Evolutionary conservation across 2,329 filamentous ascomycete genomes (phyloP).

Genomic region (Parafenestella ontariensis): DNA sequence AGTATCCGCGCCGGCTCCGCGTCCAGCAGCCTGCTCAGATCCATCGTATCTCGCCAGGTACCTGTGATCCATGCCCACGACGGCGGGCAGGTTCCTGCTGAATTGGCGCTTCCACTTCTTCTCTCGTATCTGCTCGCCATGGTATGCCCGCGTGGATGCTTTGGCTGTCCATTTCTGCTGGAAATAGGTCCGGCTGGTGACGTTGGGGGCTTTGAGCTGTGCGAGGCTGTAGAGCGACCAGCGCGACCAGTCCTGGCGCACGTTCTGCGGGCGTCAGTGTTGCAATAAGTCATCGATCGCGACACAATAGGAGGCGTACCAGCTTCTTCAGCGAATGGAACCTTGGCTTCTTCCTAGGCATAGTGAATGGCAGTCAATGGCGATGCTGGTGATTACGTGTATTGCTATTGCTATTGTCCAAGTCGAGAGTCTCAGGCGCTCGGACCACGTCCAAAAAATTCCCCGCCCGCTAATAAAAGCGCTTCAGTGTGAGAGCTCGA

Average conservation of each 20-base stretch:
- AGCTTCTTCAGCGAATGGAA: constrained; percentile 72
- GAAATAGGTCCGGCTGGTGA: constrained; percentile 73
- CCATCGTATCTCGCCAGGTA: constrained; percentile 85
- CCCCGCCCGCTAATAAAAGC: neutral
- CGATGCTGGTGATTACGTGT: constrained; percentile 3
- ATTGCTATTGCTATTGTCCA: too few relatives aligned
- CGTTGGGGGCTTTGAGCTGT: constrained; percentile 57
- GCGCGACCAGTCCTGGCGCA: constrained; percentile 97
- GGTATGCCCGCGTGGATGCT: constrained; percentile 81
- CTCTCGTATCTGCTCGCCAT: constrained; percentile 93
- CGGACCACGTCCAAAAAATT: too few relatives aligned
- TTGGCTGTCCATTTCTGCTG: constrained; percentile 99
- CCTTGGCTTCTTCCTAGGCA: constrained; percentile 58
- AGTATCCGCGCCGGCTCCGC: constrained; percentile 71
- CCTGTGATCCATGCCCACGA: constrained; percentile 81
- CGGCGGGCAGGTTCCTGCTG: constrained; percentile 77
- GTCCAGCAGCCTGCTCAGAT: constrained; percentile 79
- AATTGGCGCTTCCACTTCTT: constrained; percentile 96
- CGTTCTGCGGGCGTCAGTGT: constrained; percentile 67
- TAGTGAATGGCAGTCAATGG: constrained; percentile 31
- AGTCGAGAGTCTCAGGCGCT: too few relatives aligned
- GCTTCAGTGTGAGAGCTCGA: too few relatives aligned
- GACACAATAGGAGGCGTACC: constrained; percentile 57
- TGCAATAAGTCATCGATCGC: neutral
- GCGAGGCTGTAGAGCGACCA: constrained; percentile 92